phyloP scores from a whole-genome alignment of 225 moss, liverwort and hornwort species.

The Sphagnum tenellum region DNA sequence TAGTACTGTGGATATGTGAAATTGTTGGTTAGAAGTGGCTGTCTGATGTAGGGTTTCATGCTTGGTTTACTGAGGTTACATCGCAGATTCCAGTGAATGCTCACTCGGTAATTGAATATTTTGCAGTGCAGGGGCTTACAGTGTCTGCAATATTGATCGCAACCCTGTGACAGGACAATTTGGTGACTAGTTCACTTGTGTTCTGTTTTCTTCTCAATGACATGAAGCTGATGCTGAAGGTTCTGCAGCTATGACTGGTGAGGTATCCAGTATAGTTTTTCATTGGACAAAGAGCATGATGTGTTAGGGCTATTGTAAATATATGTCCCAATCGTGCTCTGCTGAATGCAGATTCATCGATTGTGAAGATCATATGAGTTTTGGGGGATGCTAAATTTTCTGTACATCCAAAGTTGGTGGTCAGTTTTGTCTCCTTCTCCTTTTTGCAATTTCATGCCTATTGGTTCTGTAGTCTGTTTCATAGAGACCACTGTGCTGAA shows the following conservation, averaged over 20 bases:
- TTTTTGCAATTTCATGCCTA: neutral
- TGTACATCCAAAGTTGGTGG: constrained; percentile 4
- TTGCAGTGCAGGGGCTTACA: neutral
- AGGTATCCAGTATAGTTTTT: constrained; percentile 43
- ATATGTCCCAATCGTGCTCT: constrained; percentile 18
- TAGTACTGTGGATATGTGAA: constrained; percentile 2
- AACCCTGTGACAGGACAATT: constrained; percentile 13
- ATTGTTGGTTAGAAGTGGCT: neutral
- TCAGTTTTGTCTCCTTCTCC: neutral
- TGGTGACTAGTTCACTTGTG: constrained; percentile 22
- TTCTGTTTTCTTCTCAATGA: constrained; percentile 15
- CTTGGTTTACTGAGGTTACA: neutral
- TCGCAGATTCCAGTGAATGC: neutral
- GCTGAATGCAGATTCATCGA: constrained; percentile 26
- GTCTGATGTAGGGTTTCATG: neutral
- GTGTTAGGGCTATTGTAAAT: constrained; percentile 21
- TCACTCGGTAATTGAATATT: neutral
- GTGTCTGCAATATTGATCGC: constrained; percentile 17
- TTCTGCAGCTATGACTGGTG: constrained; percentile 39
- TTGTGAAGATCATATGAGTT: neutral
- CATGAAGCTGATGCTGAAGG: constrained; percentile 35
- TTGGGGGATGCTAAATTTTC: constrained; percentile 11
- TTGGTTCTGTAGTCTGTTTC: no score
- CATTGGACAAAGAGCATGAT: constrained; percentile 11
- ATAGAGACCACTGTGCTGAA: no score